Base-by-base conservation (phyloP, 2,329 filamentous ascomycete genomes). In the Venturia carpophila region DNA sequence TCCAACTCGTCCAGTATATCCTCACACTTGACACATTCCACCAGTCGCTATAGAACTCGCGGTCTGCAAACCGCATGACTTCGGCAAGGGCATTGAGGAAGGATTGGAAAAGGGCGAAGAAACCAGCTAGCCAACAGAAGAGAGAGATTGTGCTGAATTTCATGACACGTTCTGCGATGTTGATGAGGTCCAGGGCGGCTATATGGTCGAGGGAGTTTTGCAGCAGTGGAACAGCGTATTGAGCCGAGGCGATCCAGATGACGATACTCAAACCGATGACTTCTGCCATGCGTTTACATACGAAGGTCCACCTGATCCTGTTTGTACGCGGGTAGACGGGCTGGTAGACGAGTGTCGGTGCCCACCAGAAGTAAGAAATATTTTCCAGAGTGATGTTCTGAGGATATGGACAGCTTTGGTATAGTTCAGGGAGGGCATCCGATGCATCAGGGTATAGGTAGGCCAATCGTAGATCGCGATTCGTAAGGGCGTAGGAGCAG, bases 11-110 rank as follows among this genome's bases (percentile, higher is more conserved):
- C 93, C 93, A 97, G 79, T 99, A 99, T 5, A 83, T 84, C 42
- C 92, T 90, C 7, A 97, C 81, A 69, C 87, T 92, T 64, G 87
- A 71, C 2, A 75, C 74, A 73, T 99, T 99, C 94, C 94, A 99
- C 94, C 94, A 99, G 72, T 96, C 92, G 45, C 90, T 88, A 75
- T 99, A 99, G 75, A 99, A 99, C 63, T 92, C 89, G 39, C 94
- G 85, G 74, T 99, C 94, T 21, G 89, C 94, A 71, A 99, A 99
- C 55, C 84, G 83, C 80, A 91, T 89, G 15, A 97, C 79, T 75
- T 99, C 94, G 3, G 93, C 93, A 24, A 97, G 80, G 0, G 91
- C 91, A 72, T 99, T 99, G 62, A 99, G 80, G 67, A 90, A 87
- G 1, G 90, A 93, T 73, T 99, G 94, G 79, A 99, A 99, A 17